phyloP scores from a whole-genome alignment of 2,329 filamentous ascomycete genomes.

The Penicillium expansum region DNA sequence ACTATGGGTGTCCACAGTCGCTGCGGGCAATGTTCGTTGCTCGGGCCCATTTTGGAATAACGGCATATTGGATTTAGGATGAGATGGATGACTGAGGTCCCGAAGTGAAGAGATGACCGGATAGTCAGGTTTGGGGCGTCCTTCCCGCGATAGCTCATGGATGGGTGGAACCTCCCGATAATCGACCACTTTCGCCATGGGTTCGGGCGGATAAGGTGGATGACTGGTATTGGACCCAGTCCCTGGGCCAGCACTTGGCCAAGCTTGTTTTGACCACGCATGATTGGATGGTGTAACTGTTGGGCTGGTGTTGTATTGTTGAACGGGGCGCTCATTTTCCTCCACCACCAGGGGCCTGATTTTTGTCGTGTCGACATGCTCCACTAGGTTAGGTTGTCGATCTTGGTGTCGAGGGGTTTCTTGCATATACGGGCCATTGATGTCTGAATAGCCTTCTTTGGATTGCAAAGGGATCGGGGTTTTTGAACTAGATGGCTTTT shows the following conservation, averaged over 20 bases:
- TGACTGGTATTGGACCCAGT: conserved; percentile 25
- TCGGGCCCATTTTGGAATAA: conserved; percentile 39
- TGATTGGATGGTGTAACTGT: conserved; percentile 33
- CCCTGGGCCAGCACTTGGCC: conserved; percentile 26
- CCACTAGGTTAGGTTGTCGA: conserved; percentile 33
- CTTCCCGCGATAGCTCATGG: conserved; percentile 40
- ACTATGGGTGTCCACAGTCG: conserved; percentile 39
- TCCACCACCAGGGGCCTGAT: conserved; percentile 48
- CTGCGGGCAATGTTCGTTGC: conserved; percentile 37
- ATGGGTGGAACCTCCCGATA: conserved; percentile 42
- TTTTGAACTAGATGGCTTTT: conserved; percentile 70
- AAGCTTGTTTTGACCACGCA: conserved; percentile 42
- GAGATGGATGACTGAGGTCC: conserved; percentile 38
- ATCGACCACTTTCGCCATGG: conserved; percentile 37
- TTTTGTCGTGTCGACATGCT: conserved; percentile 46
- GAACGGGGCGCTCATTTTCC: conserved; percentile 39
- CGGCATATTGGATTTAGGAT: conserved; percentile 37
- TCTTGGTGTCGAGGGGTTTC: conserved; percentile 42
- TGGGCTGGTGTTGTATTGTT: conserved; percentile 44
- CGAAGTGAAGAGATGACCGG: conserved; percentile 42
- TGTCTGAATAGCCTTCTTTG: conserved; percentile 61
- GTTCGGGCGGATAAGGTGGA: conserved; percentile 38
- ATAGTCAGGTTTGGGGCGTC: conserved; percentile 40
- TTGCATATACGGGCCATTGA: conserved; percentile 37
- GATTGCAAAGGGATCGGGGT: conserved; percentile 74